Evolutionary conservation across 1,284 basidiomycete genomes (phyloP), one percentile per base, ranked within the genome.

Genomic region (Rhodotorula sp.): DNA sequence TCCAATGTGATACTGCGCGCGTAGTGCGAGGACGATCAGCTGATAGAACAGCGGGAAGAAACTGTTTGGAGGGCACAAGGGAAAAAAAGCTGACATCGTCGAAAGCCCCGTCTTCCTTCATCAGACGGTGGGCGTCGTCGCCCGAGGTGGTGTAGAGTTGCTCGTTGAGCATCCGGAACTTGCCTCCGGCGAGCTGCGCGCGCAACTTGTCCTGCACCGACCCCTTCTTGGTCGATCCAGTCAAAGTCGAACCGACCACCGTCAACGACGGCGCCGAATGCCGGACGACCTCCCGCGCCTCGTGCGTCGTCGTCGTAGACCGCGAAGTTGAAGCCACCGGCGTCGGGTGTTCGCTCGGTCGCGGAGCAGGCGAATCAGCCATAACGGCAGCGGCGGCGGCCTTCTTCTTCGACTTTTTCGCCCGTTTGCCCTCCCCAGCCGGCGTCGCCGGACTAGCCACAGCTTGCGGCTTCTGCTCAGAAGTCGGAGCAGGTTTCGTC

Each of bases 1-100:
- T 16, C 93, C 93, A 52, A 84, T 83, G 81, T 97, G 94, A 80
- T 97, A 97, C 93, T 96, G 79, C 5, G n/a, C 23, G 4, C 21
- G 8, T 21, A 20, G 48, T 16, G 16, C 1, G 12, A 23, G n/a
- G 8, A 8, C 2, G 31, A 31, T 62, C 49, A 68, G 61, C 10
- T n/a, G 10, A 14, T 4, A 2, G 46, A 8, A 21, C 12, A 21
- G 52, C 14, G 51, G 62, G n/a, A n/a, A 49, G 46, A 48, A 21
- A 5, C 0, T 3, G 29, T 12, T 7, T 10, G 34, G 10, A 43
- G 39, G 39, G 39, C 39, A 43, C 39, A 43, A 43, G 39, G 12
- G 39, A 59, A 60, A 23, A 20, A 47, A n/a, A 14, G 78, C 86
- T 77, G 74, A 92, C 93, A 79, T 93, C 91, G 63, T 87, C 84